Conservation (phyloP, 371 early-diverging fungal species). For the Mortierella sp. region DNA sequence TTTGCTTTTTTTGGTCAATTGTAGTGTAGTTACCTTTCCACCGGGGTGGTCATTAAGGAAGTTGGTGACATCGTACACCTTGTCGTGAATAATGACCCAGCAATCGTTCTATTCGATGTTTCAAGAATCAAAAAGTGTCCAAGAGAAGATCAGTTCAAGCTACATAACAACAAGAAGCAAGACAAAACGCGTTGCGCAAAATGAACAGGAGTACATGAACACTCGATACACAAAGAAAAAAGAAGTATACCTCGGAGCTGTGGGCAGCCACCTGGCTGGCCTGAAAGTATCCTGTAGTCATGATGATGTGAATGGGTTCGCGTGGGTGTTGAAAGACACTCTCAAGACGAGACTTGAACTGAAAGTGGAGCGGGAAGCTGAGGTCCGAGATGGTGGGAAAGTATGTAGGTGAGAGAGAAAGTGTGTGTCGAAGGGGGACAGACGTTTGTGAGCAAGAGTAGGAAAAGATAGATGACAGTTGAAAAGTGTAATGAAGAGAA, state of each 20-base stretch:
- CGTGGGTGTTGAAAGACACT: slow-evolving; percentile 26
- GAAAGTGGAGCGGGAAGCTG: slow-evolving; percentile 36
- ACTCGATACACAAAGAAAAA: no score
- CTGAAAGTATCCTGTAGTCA: slow-evolving; percentile 43
- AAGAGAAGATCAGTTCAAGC: neutral
- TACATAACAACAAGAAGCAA: neutral
- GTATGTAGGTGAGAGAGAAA: no score
- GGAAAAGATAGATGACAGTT: neutral
- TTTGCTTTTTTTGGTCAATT: neutral
- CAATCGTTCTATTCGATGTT: slow-evolving; percentile 71
- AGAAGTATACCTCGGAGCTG: slow-evolving; percentile 47
- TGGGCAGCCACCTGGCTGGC: slow-evolving; percentile 46
- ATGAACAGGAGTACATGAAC: neutral
- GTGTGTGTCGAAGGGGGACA: neutral
- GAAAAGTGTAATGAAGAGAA: neutral
- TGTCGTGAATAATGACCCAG: slow-evolving; percentile 94
- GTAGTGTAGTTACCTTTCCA: slow-evolving; percentile 65
- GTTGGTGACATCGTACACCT: slow-evolving; percentile 88
- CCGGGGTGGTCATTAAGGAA: slow-evolving; percentile 95
- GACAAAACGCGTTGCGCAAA: neutral
- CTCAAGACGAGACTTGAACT: slow-evolving; percentile 52
- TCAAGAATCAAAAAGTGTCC: neutral
- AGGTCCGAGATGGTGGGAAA: slow-evolving; percentile 50
- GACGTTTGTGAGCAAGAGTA: neutral
- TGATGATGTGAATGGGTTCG: slow-evolving; percentile 29